Base-by-base conservation (phyloP, 305 asterid genomes). In the Fraxinus nigra region DNA sequence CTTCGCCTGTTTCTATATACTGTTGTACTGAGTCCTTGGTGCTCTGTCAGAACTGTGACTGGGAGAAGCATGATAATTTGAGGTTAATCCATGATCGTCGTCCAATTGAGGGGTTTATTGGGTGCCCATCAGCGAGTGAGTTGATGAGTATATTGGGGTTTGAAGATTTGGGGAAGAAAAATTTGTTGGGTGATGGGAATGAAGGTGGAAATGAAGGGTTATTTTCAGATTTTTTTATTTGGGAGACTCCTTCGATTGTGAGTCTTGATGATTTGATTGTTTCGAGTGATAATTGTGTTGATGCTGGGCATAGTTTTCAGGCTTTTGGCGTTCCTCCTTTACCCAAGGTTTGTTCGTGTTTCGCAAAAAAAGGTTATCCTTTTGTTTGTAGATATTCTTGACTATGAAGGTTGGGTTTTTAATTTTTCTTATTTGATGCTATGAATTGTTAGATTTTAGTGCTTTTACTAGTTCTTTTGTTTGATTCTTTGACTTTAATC, bases 251-350 rank as follows among this genome's bases (percentile, higher is more conserved):
- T 54, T 78, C 93, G 9, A 69, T 93, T 69, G 97, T 91, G 79
- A 88, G 94, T 75, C 87, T 96, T 72, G 94, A 94, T 82, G 97
- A 96, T 85, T 84, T 94, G 92, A 89, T 94, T 69, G 86, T 85
- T 78, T 78, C 91, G 2, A 82, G 77, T 86, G 93, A 67, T 28
- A 67, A 83, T 72, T 78, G 79, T 78, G 80, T 75, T 34, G 86
- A 80, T 48, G 78, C 90, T 81, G 87, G 70, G 1, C 95, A 72
- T 79, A 81, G 80, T 86, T 95, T 91, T 86, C 97, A 92, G 90
- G 97, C 95, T 83, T 86, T 92, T 89, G 94, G 96, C 0, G 96
- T 96, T 33, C 98, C 99, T 80, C 97, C 98, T 75, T 87, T 96
- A 77, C 99, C 99, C n/a, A 96, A 96, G 99, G 99, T 95, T 76